Evolutionary conservation across 2,329 filamentous ascomycete species (phyloP).

Genomic region (Diaporthe sp.): DNA sequence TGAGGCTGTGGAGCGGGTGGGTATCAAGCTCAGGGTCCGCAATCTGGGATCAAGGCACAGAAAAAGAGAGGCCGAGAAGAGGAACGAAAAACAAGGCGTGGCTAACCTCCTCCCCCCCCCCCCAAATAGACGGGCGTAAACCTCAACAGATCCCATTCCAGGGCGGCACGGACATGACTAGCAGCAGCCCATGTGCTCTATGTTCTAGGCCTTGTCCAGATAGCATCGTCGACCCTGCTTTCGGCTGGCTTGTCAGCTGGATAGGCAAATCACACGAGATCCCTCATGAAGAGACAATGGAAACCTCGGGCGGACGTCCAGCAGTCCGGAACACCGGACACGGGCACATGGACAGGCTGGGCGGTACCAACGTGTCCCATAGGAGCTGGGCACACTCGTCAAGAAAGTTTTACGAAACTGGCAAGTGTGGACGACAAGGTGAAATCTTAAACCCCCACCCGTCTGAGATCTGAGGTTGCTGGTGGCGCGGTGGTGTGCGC

Average conservation of each 20-base stretch:
- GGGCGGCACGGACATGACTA: background rate
- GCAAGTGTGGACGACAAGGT: background rate
- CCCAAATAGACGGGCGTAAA: too few species aligned
- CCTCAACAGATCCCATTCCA: background rate
- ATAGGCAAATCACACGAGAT: too few species aligned
- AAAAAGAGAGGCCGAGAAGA: background rate
- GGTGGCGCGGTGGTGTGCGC: constrained; percentile 2
- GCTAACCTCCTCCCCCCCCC: too few species aligned
- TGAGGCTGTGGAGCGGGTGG: constrained; percentile 15
- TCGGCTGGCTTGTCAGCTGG: background rate
- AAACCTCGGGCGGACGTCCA: background rate
- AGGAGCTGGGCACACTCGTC: background rate
- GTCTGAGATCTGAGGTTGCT: background rate
- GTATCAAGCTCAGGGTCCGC: constrained; percentile 13
- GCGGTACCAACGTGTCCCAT: background rate
- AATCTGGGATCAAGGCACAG: background rate
- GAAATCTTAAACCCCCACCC: background rate
- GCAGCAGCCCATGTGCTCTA: background rate
- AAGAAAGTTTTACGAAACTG: background rate
- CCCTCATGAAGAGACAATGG: too few species aligned
- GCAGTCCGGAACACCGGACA: background rate
- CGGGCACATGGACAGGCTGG: background rate
- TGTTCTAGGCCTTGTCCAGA: background rate
- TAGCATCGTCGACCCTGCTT: background rate
- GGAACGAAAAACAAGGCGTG: background rate